These are phyloP conservation scores for Plenodomus lindquistii DNA, from an alignment of 2,329 filamentous ascomycete species.

Conservation along the genomic window DNA sequence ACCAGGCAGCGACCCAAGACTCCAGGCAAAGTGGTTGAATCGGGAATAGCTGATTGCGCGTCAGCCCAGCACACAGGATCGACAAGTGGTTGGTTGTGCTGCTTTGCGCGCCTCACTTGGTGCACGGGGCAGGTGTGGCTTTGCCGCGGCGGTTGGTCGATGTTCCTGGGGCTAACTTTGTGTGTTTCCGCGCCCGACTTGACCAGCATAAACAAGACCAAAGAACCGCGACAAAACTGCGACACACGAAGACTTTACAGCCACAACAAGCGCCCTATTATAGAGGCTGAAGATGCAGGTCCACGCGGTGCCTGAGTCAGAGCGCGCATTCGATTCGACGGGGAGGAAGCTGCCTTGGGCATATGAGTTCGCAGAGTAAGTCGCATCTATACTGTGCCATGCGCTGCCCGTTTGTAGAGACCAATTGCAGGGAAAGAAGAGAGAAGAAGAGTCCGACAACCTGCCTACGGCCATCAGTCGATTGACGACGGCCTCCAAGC, in stretches of 20 bases:
- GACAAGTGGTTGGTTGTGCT: constrained; percentile 1
- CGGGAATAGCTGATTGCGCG: constrained; percentile 17
- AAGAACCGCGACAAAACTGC: background rate
- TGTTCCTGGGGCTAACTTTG: constrained; percentile 19
- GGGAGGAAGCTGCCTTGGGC: constrained; percentile 66
- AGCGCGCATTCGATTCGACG: constrained; percentile 62
- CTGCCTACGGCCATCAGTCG: background rate
- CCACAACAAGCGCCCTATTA: constrained; percentile 8
- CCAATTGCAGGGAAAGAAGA: too few relatives aligned
- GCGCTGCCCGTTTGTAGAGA: too few relatives aligned
- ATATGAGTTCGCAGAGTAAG: constrained; percentile 65
- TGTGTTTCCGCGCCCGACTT: constrained; percentile 15
- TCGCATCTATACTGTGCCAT: constrained; percentile 11
- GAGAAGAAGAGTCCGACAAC: background rate
- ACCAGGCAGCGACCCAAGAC: constrained; percentile 31
- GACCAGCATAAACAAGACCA: constrained; percentile 33
- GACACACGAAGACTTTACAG: background rate
- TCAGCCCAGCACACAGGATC: constrained; percentile 4
- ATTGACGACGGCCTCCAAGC: background rate
- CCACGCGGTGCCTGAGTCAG: constrained; percentile 65
- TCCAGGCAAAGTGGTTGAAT: constrained; percentile 21
- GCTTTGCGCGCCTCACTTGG: constrained; percentile 20
- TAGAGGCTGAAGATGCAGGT: constrained; percentile 60
- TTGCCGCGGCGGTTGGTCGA: constrained; percentile 17
- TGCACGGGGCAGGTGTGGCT: constrained; percentile 32